A percentile compares a stretch with the other conserved stretches of the same genome.
Evolutionary conservation across 2,329 filamentous ascomycete genomes (phyloP).

Genomic region (Clonostachys byssicola): DNA sequence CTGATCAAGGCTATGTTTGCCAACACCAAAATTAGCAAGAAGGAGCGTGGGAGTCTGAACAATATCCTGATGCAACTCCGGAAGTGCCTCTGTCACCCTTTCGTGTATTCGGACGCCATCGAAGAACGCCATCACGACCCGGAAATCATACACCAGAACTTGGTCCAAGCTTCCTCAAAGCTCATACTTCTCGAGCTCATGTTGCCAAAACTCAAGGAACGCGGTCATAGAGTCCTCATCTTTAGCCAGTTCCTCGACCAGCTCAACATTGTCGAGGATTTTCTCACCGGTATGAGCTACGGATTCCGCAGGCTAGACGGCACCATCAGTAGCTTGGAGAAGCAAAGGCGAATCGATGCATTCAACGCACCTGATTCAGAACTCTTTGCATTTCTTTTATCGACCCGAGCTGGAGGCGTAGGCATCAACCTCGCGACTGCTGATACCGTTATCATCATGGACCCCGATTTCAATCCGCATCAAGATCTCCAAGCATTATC

Average conservation of each 20-base stretch:
- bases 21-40: conserved; percentile 58
- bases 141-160: conserved; percentile 66
- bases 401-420: conserved; percentile 90
- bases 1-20: conserved; percentile 85
- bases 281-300: conserved; percentile 71
- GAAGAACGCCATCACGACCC: conserved; percentile 71
- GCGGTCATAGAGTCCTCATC: conserved; percentile 85
- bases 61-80: conserved; percentile 95
- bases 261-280: conserved; percentile 89
- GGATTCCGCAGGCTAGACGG: conserved; percentile 82
- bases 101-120: conserved; percentile 86
- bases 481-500: conserved; percentile 96
- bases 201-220: conserved; percentile 79
- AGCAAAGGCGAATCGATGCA: conserved; percentile 90
- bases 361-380: conserved; percentile 83
- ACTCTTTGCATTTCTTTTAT: conserved; percentile 87
- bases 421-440: conserved; percentile 97
- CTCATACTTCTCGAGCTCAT: conserved; percentile 79
- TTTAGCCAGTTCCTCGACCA: conserved; percentile 95
- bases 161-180: conserved; percentile 90
- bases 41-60: conserved; percentile 77
- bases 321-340: conserved; percentile 73
- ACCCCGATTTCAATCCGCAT: conserved; percentile 96
- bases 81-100: conserved; percentile 93
- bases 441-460: conserved; percentile 95